phyloP scores from a whole-genome alignment of 208 protist genomes.

The Acanthamoeba castellanii region DNA sequence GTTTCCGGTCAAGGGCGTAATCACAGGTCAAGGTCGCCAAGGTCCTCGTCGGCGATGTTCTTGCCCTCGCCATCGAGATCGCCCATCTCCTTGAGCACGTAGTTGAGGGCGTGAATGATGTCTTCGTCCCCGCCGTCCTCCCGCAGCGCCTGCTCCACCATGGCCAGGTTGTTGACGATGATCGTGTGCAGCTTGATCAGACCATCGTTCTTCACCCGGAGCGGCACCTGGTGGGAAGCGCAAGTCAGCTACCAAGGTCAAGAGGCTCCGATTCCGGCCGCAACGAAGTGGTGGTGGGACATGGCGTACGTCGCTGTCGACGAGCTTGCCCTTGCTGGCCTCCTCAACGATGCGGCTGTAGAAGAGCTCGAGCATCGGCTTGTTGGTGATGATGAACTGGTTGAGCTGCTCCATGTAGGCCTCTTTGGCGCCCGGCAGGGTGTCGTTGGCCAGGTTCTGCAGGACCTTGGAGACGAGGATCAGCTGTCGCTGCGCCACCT shows the following conservation, averaged over 20 bases:
- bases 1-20: no score
- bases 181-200: constrained; percentile 2
- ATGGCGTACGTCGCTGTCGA: background rate
- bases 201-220: background rate
- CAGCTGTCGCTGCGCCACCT: constrained; percentile 55
- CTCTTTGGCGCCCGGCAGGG: constrained; percentile 55
- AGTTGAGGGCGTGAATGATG: constrained; percentile 34
- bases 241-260: background rate
- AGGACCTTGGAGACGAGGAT: constrained; percentile 65
- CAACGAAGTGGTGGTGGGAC: background rate
- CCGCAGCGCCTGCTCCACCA: background rate
- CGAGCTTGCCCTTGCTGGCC: constrained; percentile 12
- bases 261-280: background rate
- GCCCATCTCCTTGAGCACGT: constrained; percentile 58
- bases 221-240: background rate
- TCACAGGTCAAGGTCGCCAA: constrained; percentile 30
- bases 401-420: constrained; percentile 65
- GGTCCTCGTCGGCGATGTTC: constrained; percentile 8
- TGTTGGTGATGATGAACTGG: constrained; percentile 54
- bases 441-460: constrained; percentile 72
- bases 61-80: constrained; percentile 31
- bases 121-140: constrained; percentile 26
- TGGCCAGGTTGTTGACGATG: background rate
- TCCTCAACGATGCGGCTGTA: constrained; percentile 24
- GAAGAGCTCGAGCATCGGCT: constrained; percentile 20